A percentile compares a stretch with the other conserved stretches of the same genome.
Conservation (phyloP, 257 asterid species). For the Solanum chaucha region DNA sequence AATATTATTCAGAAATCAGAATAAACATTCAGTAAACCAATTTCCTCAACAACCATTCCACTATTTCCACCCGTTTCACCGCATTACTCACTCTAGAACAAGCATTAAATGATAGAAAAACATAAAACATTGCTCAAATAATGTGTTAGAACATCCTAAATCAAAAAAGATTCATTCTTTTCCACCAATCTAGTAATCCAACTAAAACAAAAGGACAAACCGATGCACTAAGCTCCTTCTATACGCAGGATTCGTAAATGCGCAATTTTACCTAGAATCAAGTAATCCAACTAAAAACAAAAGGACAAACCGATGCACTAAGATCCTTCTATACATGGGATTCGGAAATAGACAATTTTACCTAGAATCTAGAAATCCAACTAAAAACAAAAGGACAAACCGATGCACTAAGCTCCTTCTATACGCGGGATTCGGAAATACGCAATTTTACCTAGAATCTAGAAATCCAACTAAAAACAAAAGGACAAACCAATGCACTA, state of each 20-base stretch:
- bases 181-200: not conserved
- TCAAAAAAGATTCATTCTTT: not conserved
- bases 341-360: not conserved
- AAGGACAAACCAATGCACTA: not conserved
- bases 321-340: not conserved
- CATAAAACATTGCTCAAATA: not conserved
- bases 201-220: too few species aligned
- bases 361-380: not conserved
- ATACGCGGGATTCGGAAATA: too few species aligned
- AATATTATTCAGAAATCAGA: not conserved
- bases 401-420: too few species aligned
- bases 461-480: not conserved
- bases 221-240: not conserved
- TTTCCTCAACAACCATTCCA: not conserved
- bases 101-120: not conserved
- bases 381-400: too few species aligned
- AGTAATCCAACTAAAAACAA: too few species aligned
- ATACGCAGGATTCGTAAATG: rapidly evolving
- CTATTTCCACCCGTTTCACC: not conserved
- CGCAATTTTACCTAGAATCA: not conserved
- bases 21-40: not conserved
- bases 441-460: not conserved
- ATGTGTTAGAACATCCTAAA: not conserved
- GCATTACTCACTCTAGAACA: not conserved
- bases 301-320: not conserved